Conservation (phyloP, 192 early-diverging fungal species). For the Coemansia erecta region DNA sequence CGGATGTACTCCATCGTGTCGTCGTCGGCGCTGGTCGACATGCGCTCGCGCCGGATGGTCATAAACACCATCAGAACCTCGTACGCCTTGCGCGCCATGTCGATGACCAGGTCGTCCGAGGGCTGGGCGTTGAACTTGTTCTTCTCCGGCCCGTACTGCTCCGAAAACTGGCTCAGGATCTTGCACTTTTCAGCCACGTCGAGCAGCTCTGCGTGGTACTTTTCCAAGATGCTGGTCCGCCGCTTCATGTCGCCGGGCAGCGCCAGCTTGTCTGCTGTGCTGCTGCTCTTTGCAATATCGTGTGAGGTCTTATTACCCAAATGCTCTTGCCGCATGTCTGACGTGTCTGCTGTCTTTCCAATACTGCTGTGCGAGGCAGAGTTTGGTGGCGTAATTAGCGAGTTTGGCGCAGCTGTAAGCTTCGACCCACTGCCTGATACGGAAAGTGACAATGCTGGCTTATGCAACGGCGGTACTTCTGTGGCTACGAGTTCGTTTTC, state of each 20-base stretch:
- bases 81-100: slow-evolving; percentile 56
- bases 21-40: slow-evolving; percentile 46
- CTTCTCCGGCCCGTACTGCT: slow-evolving; percentile 50
- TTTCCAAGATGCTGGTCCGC: slow-evolving; percentile 33
- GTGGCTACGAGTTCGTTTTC: not conserved
- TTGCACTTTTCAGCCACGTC: slow-evolving; percentile 52
- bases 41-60: slow-evolving; percentile 51
- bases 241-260: slow-evolving; percentile 7
- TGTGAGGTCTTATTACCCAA: too few species aligned
- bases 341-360: too few species aligned
- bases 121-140: slow-evolving; percentile 55
- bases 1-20: slow-evolving; percentile 59
- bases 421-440: not conserved
- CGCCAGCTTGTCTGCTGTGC: not conserved
- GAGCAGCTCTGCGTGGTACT: slow-evolving; percentile 44
- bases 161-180: slow-evolving; percentile 48
- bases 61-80: slow-evolving; percentile 56
- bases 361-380: not conserved
- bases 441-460: not conserved
- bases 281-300: too few species aligned
- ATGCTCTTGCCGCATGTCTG: too few species aligned
- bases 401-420: not conserved
- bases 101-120: slow-evolving; percentile 52
- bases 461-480: not conserved
- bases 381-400: slow-evolving; percentile 3